These are phyloP conservation scores for Vickermania spadyakhi DNA, from an alignment of 208 protist genomes.

Conservation along the genomic window DNA sequence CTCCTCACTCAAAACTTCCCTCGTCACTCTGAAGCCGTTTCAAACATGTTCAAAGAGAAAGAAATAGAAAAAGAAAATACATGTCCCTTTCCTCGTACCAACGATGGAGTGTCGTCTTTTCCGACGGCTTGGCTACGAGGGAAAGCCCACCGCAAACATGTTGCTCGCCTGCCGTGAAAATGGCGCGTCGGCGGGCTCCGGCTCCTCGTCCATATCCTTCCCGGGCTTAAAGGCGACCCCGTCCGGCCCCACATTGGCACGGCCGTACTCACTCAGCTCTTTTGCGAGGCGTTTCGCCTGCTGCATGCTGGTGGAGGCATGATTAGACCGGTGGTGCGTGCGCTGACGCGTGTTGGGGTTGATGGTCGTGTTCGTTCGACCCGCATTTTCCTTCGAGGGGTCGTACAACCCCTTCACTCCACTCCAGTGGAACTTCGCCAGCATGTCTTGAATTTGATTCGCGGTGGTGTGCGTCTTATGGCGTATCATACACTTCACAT, in stretches of 20 bases:
- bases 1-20: no score
- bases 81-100: no score
- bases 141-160: slow-evolving; percentile 16
- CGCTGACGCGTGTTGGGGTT: not conserved
- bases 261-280: slow-evolving; percentile 49
- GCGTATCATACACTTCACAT: slow-evolving; percentile 46
- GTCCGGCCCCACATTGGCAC: slow-evolving; percentile 27
- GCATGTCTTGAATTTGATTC: slow-evolving; percentile 35
- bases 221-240: slow-evolving; percentile 41
- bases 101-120: no score
- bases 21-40: no score
- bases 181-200: slow-evolving; percentile 26
- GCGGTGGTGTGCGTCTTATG: slow-evolving; percentile 30
- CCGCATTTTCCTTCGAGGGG: slow-evolving; percentile 23
- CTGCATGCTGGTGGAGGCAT: slow-evolving; percentile 1
- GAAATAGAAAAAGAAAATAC: no score
- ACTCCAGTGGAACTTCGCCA: slow-evolving; percentile 24
- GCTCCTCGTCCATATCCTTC: slow-evolving; percentile 38
- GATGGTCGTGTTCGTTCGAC: not conserved
- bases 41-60: no score
- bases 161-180: slow-evolving; percentile 17
- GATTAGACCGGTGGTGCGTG: not conserved
- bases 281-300: slow-evolving; percentile 7
- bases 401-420: slow-evolving; percentile 44
- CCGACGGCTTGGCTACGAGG: slow-evolving; percentile 9